Base-by-base conservation (phyloP, 73 alveolate species). In the Blepharisma japonicum region DNA sequence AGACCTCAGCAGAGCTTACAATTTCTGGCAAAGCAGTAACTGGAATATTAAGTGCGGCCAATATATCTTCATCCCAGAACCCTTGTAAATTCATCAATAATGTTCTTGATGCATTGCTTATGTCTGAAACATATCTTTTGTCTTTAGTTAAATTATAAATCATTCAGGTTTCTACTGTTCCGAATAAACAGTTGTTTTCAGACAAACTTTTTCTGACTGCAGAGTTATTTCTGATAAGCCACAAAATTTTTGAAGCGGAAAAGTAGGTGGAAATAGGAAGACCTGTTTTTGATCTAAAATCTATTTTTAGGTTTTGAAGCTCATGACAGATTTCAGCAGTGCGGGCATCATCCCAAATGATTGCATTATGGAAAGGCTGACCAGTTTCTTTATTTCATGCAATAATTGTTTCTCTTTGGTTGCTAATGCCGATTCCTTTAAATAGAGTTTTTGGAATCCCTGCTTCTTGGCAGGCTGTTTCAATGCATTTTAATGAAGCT, bases 351-450 rank as follows among this genome's bases (percentile, higher is more conserved):
- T 78, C 87, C 97, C 97, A 90, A 14, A 90, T 91, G 4, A 90
- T 80, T 4, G 97, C 94, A 47, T 83, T 67, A 67, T 83, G 88
- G 49, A 90, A 70, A 6, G 91, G 90, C 70, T 66, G 49, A 39
- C 92, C 91, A 23, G 91, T 70, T 27, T 38, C 82, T 68, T 83
- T 83, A 72, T 91, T 94, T 90, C 97, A 88, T 25, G 96, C 98
- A 54, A 93, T 95, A 0, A 92, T 85, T 2, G 97, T 93, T 68
- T 93, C 98, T 38, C 98, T 85, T 79, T 93, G 92, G 70, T 93
- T 93, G 18, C 97, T 93, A 51, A 93, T 90, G 14, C 95, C 97
- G 61, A 82, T 53, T 18, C 83, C 82, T 32, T 23, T 32, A 45
- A 86, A 5, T 61, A 25, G 9, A 45, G 56, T 27, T 79, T 47